Conservation (phyloP, 106 monocot genomes). For the Dendrobium huoshanense region DNA sequence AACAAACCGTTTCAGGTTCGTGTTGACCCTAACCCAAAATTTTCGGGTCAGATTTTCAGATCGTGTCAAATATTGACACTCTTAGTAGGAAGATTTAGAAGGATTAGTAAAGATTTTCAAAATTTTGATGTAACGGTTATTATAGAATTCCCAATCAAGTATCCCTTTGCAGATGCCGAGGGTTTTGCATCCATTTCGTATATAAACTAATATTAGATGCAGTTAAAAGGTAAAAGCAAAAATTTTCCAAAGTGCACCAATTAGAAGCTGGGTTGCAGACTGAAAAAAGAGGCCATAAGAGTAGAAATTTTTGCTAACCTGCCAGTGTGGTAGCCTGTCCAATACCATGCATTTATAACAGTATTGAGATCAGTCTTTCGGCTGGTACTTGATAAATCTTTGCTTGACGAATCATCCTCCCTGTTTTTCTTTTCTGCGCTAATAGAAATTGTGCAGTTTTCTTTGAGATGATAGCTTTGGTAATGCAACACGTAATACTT, state of each 20-base stretch:
- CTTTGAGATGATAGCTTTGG: neutral
- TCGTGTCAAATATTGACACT: no score
- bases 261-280: neutral
- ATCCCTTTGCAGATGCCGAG: no score
- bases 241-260: neutral
- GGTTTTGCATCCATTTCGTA: neutral
- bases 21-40: no score
- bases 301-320: slow-evolving; percentile 32
- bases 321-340: slow-evolving; percentile 65
- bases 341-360: slow-evolving; percentile 63
- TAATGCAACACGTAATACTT: neutral
- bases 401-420: slow-evolving; percentile 5
- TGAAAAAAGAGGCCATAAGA: neutral
- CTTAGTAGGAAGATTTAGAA: no score
- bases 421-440: slow-evolving; percentile 4
- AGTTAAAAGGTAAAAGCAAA: neutral
- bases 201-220: neutral
- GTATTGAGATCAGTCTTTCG: slow-evolving; percentile 36
- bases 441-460: neutral
- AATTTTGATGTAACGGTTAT: no score
- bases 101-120: no score
- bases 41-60: no score
- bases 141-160: no score
- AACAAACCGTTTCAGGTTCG: no score
- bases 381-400: slow-evolving; percentile 6